These are phyloP conservation scores for Mucor plumbeus DNA, from an alignment of 371 early-diverging fungal genomes.

Conservation along the genomic window DNA sequence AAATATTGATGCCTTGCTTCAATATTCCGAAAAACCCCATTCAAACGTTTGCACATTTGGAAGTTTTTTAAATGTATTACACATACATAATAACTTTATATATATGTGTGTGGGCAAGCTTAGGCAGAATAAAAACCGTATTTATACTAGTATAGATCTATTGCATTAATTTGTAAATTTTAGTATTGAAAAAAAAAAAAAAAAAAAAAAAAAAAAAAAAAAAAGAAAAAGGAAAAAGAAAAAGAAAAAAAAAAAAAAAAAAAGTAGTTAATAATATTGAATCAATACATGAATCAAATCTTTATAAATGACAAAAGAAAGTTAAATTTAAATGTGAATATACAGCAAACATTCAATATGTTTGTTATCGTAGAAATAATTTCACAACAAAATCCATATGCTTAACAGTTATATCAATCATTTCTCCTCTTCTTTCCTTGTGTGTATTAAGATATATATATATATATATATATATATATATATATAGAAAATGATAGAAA, in stretches of 20 bases:
- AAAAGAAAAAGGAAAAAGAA: background rate
- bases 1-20: background rate
- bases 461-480: background rate
- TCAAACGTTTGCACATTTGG: too few species aligned
- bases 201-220: background rate
- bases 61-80: too few species aligned
- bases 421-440: background rate
- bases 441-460: background rate
- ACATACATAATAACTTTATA: too few species aligned
- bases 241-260: background rate
- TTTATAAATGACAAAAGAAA: too few species aligned
- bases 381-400: too few species aligned
- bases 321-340: too few species aligned
- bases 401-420: background rate
- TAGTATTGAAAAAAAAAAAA: background rate
- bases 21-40: background rate
- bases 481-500: conserved; percentile 8
- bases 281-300: too few species aligned
- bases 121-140: background rate
- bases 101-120: background rate
- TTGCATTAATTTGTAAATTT: background rate
- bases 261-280: too few species aligned
- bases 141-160: conserved; percentile 1
- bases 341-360: too few species aligned
- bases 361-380: too few species aligned